Evolutionary conservation across 768 basidiomycete genomes (phyloP).

Genomic region (Hygrocybe punicea): DNA sequence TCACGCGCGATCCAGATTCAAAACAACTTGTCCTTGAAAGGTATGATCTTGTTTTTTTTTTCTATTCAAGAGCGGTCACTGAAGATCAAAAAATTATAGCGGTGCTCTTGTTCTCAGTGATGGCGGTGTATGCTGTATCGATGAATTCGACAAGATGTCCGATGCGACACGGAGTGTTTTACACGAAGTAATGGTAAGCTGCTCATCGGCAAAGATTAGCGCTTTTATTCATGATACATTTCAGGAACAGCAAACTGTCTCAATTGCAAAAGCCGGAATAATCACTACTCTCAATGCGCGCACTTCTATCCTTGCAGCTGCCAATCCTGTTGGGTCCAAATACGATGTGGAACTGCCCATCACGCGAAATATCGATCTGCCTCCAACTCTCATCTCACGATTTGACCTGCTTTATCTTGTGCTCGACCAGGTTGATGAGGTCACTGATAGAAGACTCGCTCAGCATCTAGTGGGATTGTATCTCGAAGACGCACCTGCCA

Average conservation of each 20-base stretch:
- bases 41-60: constrained; percentile 44
- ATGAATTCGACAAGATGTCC: constrained; percentile 99
- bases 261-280: constrained; percentile 98
- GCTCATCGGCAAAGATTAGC: not conserved
- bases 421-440: constrained; percentile 90
- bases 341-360: constrained; percentile 91
- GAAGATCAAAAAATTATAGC: constrained; percentile 37
- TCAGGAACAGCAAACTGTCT: constrained; percentile 99
- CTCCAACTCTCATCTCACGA: constrained; percentile 95
- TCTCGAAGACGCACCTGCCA: constrained; percentile 80
- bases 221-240: not conserved
- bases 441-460: constrained; percentile 78
- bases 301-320: constrained; percentile 96
- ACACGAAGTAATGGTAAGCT: constrained; percentile 91
- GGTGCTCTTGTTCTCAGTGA: constrained; percentile 93
- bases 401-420: constrained; percentile 97
- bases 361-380: constrained; percentile 94
- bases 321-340: constrained; percentile 94
- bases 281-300: constrained; percentile 97
- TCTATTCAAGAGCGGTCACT: not conserved
- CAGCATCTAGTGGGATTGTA: constrained; percentile 92
- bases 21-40: constrained; percentile 98
- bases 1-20: constrained; percentile 96
- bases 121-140: constrained; percentile 97
- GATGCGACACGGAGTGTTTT: constrained; percentile 95